These are phyloP conservation scores for Penicillium sclerotigenum DNA, from an alignment of 2,329 filamentous ascomycete species.

Conservation along the genomic window DNA sequence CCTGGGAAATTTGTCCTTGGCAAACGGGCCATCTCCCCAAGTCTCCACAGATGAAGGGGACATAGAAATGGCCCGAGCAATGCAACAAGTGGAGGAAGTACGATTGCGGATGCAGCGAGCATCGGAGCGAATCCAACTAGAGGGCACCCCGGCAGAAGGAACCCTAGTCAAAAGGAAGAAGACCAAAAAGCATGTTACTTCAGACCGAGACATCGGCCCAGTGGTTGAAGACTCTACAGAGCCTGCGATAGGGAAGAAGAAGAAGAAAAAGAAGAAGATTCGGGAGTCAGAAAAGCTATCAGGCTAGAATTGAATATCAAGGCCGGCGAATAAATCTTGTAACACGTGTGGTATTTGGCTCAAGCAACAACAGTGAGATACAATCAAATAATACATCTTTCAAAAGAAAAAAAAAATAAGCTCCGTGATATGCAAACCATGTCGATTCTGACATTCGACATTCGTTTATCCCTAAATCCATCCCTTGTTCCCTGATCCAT, in stretches of 20 bases:
- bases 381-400: conserved; percentile 7
- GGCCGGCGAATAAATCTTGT: not conserved
- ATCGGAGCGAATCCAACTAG: conserved; percentile 50
- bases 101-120: conserved; percentile 73
- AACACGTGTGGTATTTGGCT: conserved; percentile 1
- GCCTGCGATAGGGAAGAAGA: not conserved
- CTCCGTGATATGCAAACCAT: not conserved
- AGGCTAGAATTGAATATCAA: not conserved
- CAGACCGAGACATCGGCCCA: not conserved
- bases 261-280: conserved; percentile 4
- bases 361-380: not conserved
- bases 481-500: not conserved
- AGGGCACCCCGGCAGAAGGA: conserved; percentile 46
- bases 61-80: conserved; percentile 80
- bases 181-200: conserved; percentile 16
- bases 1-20: conserved; percentile 69
- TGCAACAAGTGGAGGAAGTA: conserved; percentile 82
- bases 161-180: conserved; percentile 53
- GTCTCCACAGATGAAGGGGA: conserved; percentile 64
- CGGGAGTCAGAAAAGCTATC: not conserved
- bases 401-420: not conserved
- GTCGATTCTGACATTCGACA: not conserved
- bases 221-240: not conserved
- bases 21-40: conserved; percentile 44
- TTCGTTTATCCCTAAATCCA: not conserved